Evolutionary conservation across 805 yeast species (phyloP).

Genomic region (Ogataea neopini): DNA sequence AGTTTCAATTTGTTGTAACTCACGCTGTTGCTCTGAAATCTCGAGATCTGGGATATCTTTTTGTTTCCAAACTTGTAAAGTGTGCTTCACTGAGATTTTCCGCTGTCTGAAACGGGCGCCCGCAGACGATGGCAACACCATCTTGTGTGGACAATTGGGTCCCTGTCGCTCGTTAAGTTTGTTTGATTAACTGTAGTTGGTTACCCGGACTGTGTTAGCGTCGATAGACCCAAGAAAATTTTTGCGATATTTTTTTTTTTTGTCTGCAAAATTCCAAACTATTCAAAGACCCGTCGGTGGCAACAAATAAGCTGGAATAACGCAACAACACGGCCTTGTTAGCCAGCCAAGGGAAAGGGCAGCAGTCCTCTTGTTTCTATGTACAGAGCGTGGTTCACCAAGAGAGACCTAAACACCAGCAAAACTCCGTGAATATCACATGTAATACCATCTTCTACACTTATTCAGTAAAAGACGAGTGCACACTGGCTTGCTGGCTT

Average conservation of each 20-base stretch:
- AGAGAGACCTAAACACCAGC: slow-evolving; percentile 8
- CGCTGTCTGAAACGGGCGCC: slow-evolving; percentile 89
- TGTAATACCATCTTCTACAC: neutral
- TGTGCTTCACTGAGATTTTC: slow-evolving; percentile 89
- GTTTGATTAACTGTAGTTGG: neutral
- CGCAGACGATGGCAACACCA: slow-evolving; percentile 41
- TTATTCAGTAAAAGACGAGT: slow-evolving; percentile 7
- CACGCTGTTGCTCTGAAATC: slow-evolving; percentile 78
- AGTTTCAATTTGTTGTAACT: slow-evolving; percentile 86
- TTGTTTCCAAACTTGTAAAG: slow-evolving; percentile 73
- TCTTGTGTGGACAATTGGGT: slow-evolving; percentile 12
- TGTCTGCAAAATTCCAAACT: slow-evolving; percentile 7
- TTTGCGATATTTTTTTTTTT: neutral
- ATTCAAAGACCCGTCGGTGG: slow-evolving; percentile 7
- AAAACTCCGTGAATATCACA: slow-evolving; percentile 2
- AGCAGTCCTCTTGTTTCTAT: slow-evolving; percentile 11
- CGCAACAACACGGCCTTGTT: slow-evolving; percentile 8
- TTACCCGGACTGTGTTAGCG: slow-evolving; percentile 4
- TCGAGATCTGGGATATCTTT: slow-evolving; percentile 80
- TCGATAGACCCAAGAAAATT: slow-evolving; percentile 2
- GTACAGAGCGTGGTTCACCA: slow-evolving; percentile 10
- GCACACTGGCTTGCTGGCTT: slow-evolving; percentile 9
- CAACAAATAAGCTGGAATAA: slow-evolving; percentile 7
- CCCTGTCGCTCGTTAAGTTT: neutral
- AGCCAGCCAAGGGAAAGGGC: slow-evolving; percentile 5